Evolutionary conservation across 2,329 filamentous ascomycete genomes (phyloP), one percentile per base, ranked within the genome.

Genomic region (Fusarium xylarioides): DNA sequence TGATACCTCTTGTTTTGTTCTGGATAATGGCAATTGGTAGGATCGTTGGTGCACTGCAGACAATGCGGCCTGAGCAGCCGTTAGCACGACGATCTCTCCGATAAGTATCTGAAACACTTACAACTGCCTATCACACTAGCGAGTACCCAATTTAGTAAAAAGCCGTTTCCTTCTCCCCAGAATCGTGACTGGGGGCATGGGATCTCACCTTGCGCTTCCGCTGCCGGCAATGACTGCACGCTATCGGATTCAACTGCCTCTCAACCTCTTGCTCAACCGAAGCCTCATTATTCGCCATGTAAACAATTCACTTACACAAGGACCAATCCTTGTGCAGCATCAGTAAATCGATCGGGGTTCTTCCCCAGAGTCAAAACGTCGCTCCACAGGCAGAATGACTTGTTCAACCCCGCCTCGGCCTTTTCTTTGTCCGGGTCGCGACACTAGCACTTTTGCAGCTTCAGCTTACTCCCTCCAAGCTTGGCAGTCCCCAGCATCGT

Each of bases 1-100:
- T 16, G 5, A 70, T 74, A 81, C 67, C 73, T 68, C 35, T 80
- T 84, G 67, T 75, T 83, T 26, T 80, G 76, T 35, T 81, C 79
- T 7, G 80, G 80, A 35, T 81, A 81, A 11, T 79, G 77, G 42
- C 80, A 81, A 35, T 72, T 78, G 10, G 70, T 65, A 4, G 80
- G 79, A 37, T 81, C 71, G 40, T 77, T 70, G 18, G 55, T 73
- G 60, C 80, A 81, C 59, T 81, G 80, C 10, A 76, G 54, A 28
- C 80, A 81, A 44, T 75, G 73, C 1, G 79, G 79, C 15, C 79
- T 80, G 12, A 23, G 40, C 19, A 16, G 11, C 46, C 2, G 42
- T 46, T 14, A 32, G 14, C 3, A 14, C 1, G 8, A 3, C 1
- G 4, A 30, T 6, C n/a, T 19, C 2, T 14, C 11, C 0, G n/a